Base-by-base conservation (phyloP, 2,329 filamentous ascomycete species). In the Fusarium sp. region DNA sequence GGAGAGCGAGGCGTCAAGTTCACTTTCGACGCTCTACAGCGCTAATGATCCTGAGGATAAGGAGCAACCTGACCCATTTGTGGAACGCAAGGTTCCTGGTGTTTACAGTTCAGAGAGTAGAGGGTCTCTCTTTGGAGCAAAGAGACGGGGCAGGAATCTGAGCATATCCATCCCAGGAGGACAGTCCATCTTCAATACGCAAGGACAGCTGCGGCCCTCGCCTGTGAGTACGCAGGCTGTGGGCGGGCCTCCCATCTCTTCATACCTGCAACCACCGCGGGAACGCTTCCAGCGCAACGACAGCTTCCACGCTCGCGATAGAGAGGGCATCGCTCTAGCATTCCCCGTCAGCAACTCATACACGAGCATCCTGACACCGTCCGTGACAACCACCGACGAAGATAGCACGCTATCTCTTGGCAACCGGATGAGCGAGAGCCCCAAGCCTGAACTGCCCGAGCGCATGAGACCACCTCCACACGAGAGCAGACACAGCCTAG, bases 21-120 rank as follows among this genome's bases (percentile, higher is more conserved):
- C 82, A 3, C 73, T 86, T 6, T 86, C 84, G 4, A 86, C 84
- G 0, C 70, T 86, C 6, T 84, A 85, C 60, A 85, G 83, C 54
- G 81, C 80, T 43, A 81, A 83, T 27, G 82, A 84, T 49, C 73
- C 75, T 1, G 77, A 80, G 9, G 76, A 79, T 7, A 72, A 72
- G 15, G 62, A 69, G 4, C 47, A 60, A 14, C 41, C 68, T 19
- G 75, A 77, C 27, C 75, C 75, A 0, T 77, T 77, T 42, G 64
- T 74, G 1, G 73, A 73, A 44, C 50, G 32, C 6, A 54, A 36
- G 27, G 32, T 17, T 2, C 39, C 46, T 1, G 50, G 45, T 11
- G 23, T 38, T 2, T 10, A 38, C 8, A 52, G 31, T 4, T 54
- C 42, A 10, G 54, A 63, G 17, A 55, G 47, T 33, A 63, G 61